These are phyloP conservation scores for Sarcomyxa edulis DNA, from an alignment of 768 basidiomycete genomes.

Conservation along the genomic window DNA sequence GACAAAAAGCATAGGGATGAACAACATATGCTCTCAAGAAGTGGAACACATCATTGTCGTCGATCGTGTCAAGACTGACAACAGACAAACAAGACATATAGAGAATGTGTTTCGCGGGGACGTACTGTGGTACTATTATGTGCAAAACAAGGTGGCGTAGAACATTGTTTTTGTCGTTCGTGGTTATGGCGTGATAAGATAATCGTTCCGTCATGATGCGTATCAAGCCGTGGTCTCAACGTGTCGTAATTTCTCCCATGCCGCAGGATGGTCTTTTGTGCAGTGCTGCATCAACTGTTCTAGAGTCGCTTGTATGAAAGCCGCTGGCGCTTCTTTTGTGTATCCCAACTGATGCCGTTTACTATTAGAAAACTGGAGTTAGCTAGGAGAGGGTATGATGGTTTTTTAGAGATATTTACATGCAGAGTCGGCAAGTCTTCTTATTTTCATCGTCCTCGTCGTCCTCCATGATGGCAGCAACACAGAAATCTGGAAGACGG, in stretches of 20 bases:
- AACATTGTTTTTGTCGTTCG: too few species aligned
- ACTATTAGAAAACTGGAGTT: constrained; percentile 18
- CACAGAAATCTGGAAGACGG: constrained; percentile 7
- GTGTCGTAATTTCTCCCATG: constrained; percentile 40
- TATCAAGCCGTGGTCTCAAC: constrained; percentile 5
- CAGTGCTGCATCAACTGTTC: constrained; percentile 46
- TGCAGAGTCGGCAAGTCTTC: constrained; percentile 45
- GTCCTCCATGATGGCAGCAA: constrained; percentile 13
- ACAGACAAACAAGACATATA: too few species aligned
- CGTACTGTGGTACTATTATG: too few species aligned
- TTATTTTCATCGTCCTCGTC: constrained; percentile 21
- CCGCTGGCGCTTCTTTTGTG: constrained; percentile 22
- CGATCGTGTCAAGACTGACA: too few species aligned
- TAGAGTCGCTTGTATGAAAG: constrained; percentile 30
- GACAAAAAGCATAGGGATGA: too few species aligned
- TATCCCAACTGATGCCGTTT: constrained; percentile 27
- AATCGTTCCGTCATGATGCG: too few species aligned
- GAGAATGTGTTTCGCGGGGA: too few species aligned
- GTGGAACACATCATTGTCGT: too few species aligned
- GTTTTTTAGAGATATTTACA: constrained; percentile 38
- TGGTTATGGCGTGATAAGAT: too few species aligned
- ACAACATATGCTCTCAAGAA: too few species aligned
- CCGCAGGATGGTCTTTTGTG: constrained; percentile 38
- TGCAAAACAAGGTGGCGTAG: too few species aligned
- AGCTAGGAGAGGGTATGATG: not conserved